Conservation (phyloP, 75 land plant species). For the Sequoia sempervirens region DNA sequence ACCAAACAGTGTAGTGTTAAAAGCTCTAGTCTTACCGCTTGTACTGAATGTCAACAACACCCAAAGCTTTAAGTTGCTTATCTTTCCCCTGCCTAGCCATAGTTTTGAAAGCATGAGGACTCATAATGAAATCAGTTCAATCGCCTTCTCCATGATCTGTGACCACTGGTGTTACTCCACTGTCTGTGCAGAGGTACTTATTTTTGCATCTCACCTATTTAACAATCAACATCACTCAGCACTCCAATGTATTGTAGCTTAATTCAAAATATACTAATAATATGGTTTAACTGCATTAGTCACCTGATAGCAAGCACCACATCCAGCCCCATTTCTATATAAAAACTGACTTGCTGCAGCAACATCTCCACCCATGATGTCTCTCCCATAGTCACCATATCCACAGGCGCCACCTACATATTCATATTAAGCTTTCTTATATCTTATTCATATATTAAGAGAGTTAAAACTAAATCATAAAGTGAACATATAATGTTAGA, state of each 20-base stretch:
- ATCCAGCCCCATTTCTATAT: slow-evolving; percentile 33
- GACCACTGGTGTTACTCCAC: slow-evolving; percentile 37
- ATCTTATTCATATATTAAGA: background rate
- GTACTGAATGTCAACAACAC: slow-evolving; percentile 48
- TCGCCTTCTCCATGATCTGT: slow-evolving; percentile 49
- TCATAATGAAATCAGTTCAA: slow-evolving; percentile 49
- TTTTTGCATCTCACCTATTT: slow-evolving; percentile 14
- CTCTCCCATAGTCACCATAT: slow-evolving; percentile 36
- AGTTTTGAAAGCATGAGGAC: slow-evolving; percentile 22
- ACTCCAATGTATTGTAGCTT: too few relatives aligned
- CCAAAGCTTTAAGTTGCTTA: slow-evolving; percentile 24
- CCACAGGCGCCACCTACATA: slow-evolving; percentile 39
- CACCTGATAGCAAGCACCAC: slow-evolving; percentile 50
- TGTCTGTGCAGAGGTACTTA: slow-evolving; percentile 23
- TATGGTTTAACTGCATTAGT: too few relatives aligned
- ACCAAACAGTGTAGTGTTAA: too few relatives aligned
- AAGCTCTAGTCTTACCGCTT: slow-evolving; percentile 3
- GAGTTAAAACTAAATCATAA: background rate
- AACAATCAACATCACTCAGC: too few relatives aligned
- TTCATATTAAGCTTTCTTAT: background rate
- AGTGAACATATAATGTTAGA: background rate
- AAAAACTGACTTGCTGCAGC: slow-evolving; percentile 34
- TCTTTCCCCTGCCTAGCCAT: slow-evolving; percentile 28
- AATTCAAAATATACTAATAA: too few relatives aligned
- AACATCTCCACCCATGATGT: slow-evolving; percentile 29